Base-by-base conservation (phyloP, 768 basidiomycete genomes). In the Candolleomyces eurysporus region DNA sequence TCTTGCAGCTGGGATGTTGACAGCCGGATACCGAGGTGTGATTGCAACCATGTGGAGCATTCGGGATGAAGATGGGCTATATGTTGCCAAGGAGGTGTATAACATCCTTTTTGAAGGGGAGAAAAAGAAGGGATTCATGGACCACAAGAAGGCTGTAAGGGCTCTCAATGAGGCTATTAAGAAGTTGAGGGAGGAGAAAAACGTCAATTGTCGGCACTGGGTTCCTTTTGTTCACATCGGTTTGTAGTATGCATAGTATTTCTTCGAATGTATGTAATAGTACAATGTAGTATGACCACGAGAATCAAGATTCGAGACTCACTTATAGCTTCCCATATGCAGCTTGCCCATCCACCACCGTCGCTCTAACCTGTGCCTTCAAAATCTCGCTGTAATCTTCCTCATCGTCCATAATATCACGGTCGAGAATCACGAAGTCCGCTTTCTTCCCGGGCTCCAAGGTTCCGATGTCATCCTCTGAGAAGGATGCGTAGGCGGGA, bases 401-500 rank as follows among this genome's bases (percentile, higher is more conserved):
- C 3, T 84, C 78, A 7, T 94, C 73, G 9, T 73, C 73, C 88
- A 96, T 90, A 63, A 96, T 89, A 71, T 97, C 88, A 63, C 84
- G 84, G 6, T 89, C 89, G 61, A 95, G 79, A 16, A 97, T 77
- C 21, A 91, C 87, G 65, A 88, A 91, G 72, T 98, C 95, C 5
- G 93, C 95, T 36, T 82, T 79, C 69, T 94, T 94, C n/a, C 94
- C 93, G 1, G 80, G 72, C 45, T 83, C 82, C 40, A 97, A 80
- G 5, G 90, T 91, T 17, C 95, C 95, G 8, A 92, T 78, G 3
- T 66, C 75, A 45, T 81, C 68, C 66, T 93, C 91, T 0, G 84
- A 84, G 75, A 96, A 95, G 0, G 90, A 89, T 16, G 95, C 94
- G 70, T 90, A 94, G 0, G 94, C 94, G 9, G 92, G 84, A 67